Evolutionary conservation across 352 stramenopile genomes (phyloP).

Genomic region (Phytophthora foliorum): DNA sequence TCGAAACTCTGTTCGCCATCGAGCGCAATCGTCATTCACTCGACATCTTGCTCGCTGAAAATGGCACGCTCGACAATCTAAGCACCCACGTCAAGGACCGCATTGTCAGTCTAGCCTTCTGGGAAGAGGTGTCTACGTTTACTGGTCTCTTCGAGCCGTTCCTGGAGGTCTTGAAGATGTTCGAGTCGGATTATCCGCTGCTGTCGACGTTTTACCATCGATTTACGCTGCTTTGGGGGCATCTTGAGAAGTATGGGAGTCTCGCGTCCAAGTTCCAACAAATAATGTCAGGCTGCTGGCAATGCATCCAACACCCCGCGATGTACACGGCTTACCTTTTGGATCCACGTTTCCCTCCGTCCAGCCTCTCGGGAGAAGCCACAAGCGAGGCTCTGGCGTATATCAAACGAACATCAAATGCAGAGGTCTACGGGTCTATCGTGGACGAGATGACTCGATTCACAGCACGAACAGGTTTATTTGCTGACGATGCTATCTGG

Average conservation of each 20-base stretch:
- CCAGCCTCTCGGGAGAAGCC: slow-evolving; percentile 62
- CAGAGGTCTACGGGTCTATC: slow-evolving; percentile 56
- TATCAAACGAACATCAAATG: slow-evolving; percentile 59
- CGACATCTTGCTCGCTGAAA: slow-evolving; percentile 67
- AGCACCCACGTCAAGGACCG: slow-evolving; percentile 49
- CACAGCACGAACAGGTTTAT: slow-evolving; percentile 66
- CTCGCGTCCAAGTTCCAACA: slow-evolving; percentile 58
- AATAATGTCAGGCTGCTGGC: slow-evolving; percentile 71
- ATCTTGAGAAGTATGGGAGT: slow-evolving; percentile 70
- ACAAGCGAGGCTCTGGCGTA: slow-evolving; percentile 67
- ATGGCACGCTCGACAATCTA: slow-evolving; percentile 46
- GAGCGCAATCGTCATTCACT: slow-evolving; percentile 69
- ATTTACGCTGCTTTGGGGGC: slow-evolving; percentile 72
- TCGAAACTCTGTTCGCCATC: slow-evolving; percentile 63
- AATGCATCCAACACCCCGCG: slow-evolving; percentile 65
- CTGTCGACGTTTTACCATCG: slow-evolving; percentile 81
- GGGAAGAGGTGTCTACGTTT: slow-evolving; percentile 63
- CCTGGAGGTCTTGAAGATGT: slow-evolving; percentile 71
- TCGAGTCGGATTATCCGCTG: slow-evolving; percentile 69
- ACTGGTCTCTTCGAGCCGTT: slow-evolving; percentile 74
- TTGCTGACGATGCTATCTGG: slow-evolving; percentile 81
- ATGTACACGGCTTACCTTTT: slow-evolving; percentile 84
- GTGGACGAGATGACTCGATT: slow-evolving; percentile 78
- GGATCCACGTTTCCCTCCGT: slow-evolving; percentile 74
- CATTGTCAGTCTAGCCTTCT: slow-evolving; percentile 61